Conservation (phyloP, 176 grass and related monocot species). For the Tillandsia fasciculata region DNA sequence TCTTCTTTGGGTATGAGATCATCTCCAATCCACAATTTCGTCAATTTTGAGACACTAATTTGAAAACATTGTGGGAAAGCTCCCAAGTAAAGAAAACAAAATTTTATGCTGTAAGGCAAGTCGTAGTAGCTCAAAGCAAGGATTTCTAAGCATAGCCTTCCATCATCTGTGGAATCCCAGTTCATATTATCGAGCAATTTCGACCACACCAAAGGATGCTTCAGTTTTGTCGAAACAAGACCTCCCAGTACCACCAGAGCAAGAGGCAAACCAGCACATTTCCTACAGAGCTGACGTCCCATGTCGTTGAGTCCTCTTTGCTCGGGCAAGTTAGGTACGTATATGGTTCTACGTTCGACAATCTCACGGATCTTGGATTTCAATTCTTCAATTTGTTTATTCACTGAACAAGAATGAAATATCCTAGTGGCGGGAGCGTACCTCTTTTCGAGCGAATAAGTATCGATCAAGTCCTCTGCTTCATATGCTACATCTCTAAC, state of each 20-base stretch:
- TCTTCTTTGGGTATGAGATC: background rate
- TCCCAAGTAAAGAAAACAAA: constrained; percentile 7
- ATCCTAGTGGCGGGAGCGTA: background rate
- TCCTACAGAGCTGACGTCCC: background rate
- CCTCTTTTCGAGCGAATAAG: background rate
- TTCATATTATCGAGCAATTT: background rate
- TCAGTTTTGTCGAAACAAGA: background rate
- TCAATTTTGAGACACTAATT: background rate
- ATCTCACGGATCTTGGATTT: background rate
- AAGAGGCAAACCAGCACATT: background rate
- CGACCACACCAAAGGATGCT: background rate
- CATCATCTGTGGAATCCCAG: background rate
- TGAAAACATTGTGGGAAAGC: background rate
- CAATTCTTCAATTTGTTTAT: background rate
- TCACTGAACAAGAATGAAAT: background rate
- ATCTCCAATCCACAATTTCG: background rate
- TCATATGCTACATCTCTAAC: background rate
- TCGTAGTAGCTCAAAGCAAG: constrained; percentile 6
- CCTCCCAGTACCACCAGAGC: background rate
- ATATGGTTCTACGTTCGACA: background rate
- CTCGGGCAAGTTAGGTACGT: background rate
- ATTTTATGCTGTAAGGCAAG: background rate
- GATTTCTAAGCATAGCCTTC: background rate
- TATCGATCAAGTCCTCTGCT: constrained; percentile 1
- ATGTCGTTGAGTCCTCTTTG: background rate